Evolutionary conservation across 306 rosid genomes (phyloP), one percentile per base, ranked within the genome.

Genomic region (Inga oerstediana): DNA sequence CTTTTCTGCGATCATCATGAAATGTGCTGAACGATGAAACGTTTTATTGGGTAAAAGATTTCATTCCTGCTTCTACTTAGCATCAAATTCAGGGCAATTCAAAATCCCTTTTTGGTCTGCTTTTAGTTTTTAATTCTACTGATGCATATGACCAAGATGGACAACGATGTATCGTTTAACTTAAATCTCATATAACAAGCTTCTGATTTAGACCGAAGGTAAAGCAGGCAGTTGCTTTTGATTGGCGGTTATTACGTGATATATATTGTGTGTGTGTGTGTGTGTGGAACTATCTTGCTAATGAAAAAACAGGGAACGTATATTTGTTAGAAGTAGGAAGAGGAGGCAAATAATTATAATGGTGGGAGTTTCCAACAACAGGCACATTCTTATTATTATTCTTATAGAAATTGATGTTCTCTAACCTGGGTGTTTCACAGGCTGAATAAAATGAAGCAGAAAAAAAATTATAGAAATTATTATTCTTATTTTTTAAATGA

Each of bases 1-100:
- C 24, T 61, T 79, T 64, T 81, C 43, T 8, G 34, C n/a, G n/a
- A 68, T 44, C 59, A 58, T 51, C 37, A 67, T 61, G 67, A 81
- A 58, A 62, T 62, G 48, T 65, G 56, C 83, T 71, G 37, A 12
- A 76, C 39, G 9, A 67, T 6, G 70, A 74, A 46, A 52, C 64
- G 52, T 64, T 65, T 61, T 58, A 30, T 58, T 22, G 46, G 76
- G 44, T 19, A 62, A 61, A 46, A 65, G 58, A 46, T 34, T 71
- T 62, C 22, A 17, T 52, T 75, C 72, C 17, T 30, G 11, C 24
- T 61, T 79, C 39, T 64, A 11, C 20, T 65, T 49, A 7, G 46
- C 49, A 20, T 67, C 71, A 66, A 59, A 22, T 77, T 44, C 41
- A 14, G 51, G 39, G 24, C 6, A 9, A 52, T 66, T 77, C 44